phyloP scores from a whole-genome alignment of 371 early-diverging fungal genomes.

The Saksenaea vasiformis region DNA sequence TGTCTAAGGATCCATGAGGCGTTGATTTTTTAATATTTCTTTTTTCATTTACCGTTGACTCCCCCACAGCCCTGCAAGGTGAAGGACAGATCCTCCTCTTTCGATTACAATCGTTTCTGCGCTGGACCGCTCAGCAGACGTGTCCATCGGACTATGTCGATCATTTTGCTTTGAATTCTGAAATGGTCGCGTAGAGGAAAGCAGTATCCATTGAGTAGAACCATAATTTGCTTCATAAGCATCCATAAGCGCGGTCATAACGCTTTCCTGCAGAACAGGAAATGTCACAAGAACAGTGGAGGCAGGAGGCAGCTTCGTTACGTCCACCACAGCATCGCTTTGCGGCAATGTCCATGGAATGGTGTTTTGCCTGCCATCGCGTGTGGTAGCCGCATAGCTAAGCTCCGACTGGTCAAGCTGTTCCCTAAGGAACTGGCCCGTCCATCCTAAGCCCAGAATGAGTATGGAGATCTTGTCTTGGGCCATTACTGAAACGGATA shows the following conservation, averaged over 20 bases:
- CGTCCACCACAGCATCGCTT: constrained; percentile 14
- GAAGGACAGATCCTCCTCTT: constrained; percentile 41
- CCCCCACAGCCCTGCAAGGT: constrained; percentile 50
- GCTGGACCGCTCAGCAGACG: constrained; percentile 32
- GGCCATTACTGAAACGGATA: constrained; percentile 11
- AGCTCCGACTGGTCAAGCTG: constrained; percentile 18
- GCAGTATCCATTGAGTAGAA: constrained; percentile 36
- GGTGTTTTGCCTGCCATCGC: constrained; percentile 44
- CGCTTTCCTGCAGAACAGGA: constrained; percentile 28
- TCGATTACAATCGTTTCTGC: constrained; percentile 32
- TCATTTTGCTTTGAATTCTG: constrained; percentile 24
- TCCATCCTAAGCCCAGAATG: constrained; percentile 50
- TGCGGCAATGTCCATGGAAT: constrained; percentile 37
- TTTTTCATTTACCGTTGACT: constrained; percentile 31
- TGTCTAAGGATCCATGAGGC: constrained; percentile 22
- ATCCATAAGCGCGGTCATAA: constrained; percentile 30
- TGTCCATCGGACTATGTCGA: constrained; percentile 39
- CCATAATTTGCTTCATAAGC: constrained; percentile 30
- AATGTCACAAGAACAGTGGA: constrained; percentile 46
- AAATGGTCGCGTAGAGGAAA: constrained; percentile 46
- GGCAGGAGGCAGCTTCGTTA: constrained; percentile 31
- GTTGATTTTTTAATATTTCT: too few species aligned
- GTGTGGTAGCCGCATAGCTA: constrained; percentile 45
- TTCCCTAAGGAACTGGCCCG: constrained; percentile 43
- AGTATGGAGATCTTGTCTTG: constrained; percentile 33